Conservation (phyloP, 306 rosid genomes). For the Trichosanthes truncata region DNA sequence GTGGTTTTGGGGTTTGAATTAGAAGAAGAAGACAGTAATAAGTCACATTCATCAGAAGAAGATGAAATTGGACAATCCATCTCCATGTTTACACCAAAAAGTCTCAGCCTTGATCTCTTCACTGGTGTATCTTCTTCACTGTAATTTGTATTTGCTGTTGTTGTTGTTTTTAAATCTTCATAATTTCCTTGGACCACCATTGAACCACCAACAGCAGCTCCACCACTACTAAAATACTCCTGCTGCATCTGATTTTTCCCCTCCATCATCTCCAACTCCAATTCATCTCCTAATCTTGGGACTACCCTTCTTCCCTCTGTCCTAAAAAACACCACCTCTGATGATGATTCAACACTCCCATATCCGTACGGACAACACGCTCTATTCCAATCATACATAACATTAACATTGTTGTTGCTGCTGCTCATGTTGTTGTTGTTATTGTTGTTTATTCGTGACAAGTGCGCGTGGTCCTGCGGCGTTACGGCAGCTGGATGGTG, state of each 20-base stretch:
- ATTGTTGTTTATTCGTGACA: slow-evolving; percentile 14
- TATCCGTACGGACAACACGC: slow-evolving; percentile 7
- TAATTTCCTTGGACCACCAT: slow-evolving; percentile 32
- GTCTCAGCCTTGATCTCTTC: slow-evolving; percentile 27
- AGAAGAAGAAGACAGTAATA: slow-evolving; percentile 12
- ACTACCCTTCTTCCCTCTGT: not conserved
- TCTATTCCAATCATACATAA: not conserved
- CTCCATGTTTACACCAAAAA: slow-evolving; percentile 46
- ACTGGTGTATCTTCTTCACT: slow-evolving; percentile 11
- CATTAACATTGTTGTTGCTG: not conserved
- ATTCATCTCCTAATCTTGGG: not conserved
- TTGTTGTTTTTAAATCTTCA: not conserved
- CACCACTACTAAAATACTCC: not conserved
- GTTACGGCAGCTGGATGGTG: not conserved
- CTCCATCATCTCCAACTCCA: slow-evolving; percentile 19
- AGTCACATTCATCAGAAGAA: slow-evolving; percentile 19
- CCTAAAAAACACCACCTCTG: slow-evolving; percentile 18
- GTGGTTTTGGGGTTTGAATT: slow-evolving; percentile 11
- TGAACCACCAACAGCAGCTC: slow-evolving; percentile 23
- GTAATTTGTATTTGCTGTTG: not conserved
- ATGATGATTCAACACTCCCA: slow-evolving; percentile 15
- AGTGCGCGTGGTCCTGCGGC: slow-evolving; percentile 16
- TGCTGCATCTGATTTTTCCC: not conserved
- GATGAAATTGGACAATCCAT: slow-evolving; percentile 14
- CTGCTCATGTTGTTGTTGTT: not conserved